These are phyloP conservation scores for Daedaleopsis sinensis DNA, from an alignment of 768 basidiomycete species.

Conservation along the genomic window DNA sequence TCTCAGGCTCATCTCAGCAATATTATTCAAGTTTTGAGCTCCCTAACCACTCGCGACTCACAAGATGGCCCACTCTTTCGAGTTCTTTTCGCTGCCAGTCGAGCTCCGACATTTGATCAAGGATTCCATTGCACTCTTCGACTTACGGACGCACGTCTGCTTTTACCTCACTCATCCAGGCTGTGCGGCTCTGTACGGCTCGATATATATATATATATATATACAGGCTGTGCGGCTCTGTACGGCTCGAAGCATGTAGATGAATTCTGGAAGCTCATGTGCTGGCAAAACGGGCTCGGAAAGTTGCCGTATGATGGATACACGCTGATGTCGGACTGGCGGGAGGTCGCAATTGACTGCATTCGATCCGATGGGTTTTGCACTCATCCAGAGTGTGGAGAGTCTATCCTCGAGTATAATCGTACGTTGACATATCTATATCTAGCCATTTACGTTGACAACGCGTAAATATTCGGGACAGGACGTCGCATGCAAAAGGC, in stretches of 20 bases:
- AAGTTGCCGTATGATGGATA: background rate
- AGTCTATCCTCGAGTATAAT: slow-evolving; percentile 6
- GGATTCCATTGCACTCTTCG: background rate
- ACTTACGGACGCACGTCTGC: slow-evolving; percentile 19
- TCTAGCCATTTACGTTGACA: background rate
- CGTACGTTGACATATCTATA: background rate
- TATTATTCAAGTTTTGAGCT: too few relatives aligned
- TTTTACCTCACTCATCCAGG: slow-evolving; percentile 4
- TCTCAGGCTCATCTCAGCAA: too few relatives aligned
- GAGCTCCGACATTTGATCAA: slow-evolving; percentile 13
- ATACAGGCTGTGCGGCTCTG: background rate
- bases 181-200: slow-evolving; percentile 2
- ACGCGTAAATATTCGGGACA: background rate
- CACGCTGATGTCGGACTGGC: background rate
- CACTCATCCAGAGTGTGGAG: slow-evolving; percentile 13
- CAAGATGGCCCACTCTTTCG: too few relatives aligned
- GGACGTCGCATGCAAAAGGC: background rate
- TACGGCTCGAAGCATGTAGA: slow-evolving; percentile 1
- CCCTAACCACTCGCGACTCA: too few relatives aligned
- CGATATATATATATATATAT: background rate
- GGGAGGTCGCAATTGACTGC: slow-evolving; percentile 2
- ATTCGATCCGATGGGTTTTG: slow-evolving; percentile 13
- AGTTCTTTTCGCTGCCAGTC: background rate
- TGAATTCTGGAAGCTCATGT: slow-evolving; percentile 1
- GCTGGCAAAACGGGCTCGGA: slow-evolving; percentile 9